Conservation (phyloP, 495 filamentous ascomycete species). For the Penicillium robsamsonii region DNA sequence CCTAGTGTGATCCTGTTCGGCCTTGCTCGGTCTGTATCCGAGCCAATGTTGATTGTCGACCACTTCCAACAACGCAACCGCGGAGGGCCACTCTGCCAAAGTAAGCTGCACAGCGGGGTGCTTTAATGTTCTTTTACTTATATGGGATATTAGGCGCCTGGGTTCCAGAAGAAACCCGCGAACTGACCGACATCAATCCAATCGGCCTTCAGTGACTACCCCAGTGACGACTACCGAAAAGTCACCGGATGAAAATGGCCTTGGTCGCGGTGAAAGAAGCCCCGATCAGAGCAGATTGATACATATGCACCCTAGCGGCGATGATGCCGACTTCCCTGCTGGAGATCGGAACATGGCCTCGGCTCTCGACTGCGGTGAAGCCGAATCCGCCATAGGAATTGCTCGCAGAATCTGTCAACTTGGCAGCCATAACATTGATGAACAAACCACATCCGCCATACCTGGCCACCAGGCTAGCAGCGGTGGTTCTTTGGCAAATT, state of each 20-base stretch:
- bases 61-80: constrained; percentile 2
- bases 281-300: not conserved
- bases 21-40: constrained; percentile 31
- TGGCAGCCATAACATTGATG: constrained; percentile 23
- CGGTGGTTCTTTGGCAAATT: constrained; percentile 7
- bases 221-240: not conserved
- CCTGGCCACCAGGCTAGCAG: constrained; percentile 24
- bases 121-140: not conserved
- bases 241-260: not conserved
- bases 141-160: not conserved
- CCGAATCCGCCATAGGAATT: constrained; percentile 29
- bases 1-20: constrained; percentile 31
- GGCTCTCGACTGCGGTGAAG: constrained; percentile 22
- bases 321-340: not conserved
- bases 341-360: not conserved
- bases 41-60: constrained; percentile 27
- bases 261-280: not conserved
- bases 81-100: constrained; percentile 9
- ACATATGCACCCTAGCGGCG: not conserved
- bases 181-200: not conserved
- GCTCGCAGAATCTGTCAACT: constrained; percentile 27
- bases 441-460: constrained; percentile 31
- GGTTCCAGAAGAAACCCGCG: not conserved
- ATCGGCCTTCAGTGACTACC: not conserved
- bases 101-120: constrained; percentile 1